Percentiles rank a stretch among this genome's conserved stretches.
Evolutionary conservation across 495 filamentous ascomycete species (phyloP).

Genomic region (Jackrogersella multiformis): DNA sequence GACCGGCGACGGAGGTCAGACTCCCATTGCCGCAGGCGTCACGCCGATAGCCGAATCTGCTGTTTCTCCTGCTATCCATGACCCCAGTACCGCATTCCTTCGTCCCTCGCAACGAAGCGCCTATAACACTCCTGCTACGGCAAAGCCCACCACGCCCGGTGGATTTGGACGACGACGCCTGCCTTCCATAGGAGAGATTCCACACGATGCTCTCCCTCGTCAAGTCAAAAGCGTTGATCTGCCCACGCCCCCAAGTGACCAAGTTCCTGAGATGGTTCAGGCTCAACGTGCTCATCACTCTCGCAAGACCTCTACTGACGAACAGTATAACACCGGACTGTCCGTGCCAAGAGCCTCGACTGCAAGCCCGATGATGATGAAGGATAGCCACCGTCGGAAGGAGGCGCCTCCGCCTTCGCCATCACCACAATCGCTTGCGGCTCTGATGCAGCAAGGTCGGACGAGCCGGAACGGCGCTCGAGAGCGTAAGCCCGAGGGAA

Average conservation of each 20-base stretch:
- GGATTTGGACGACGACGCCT: slow-evolving; percentile 74
- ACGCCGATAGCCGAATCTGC: slow-evolving; percentile 96
- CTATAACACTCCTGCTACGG: slow-evolving; percentile 74
- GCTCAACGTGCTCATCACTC: slow-evolving; percentile 26
- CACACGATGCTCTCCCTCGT: slow-evolving; percentile 49
- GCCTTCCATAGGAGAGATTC: slow-evolving; percentile 85
- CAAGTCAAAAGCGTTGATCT: slow-evolving; percentile 45
- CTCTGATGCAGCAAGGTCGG: slow-evolving; percentile 64
- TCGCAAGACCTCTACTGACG: slow-evolving; percentile 29
- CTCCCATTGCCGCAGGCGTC: slow-evolving; percentile 77
- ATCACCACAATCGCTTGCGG: slow-evolving; percentile 54
- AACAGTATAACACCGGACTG: slow-evolving; percentile 35
- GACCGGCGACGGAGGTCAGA: slow-evolving; percentile 70
- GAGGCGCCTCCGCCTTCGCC: slow-evolving; percentile 62
- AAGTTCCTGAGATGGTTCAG: slow-evolving; percentile 24
- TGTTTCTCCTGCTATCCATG: slow-evolving; percentile 73
- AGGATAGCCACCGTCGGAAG: slow-evolving; percentile 43
- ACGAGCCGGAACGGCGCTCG: slow-evolving; percentile 74
- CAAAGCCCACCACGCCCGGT: slow-evolving; percentile 76
- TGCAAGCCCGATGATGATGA: slow-evolving; percentile 61
- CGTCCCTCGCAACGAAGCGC: slow-evolving; percentile 65
- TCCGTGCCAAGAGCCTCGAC: slow-evolving; percentile 54
- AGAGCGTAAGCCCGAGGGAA: slow-evolving; percentile 80
- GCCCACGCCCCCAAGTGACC: slow-evolving; percentile 46
- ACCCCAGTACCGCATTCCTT: slow-evolving; percentile 72